Evolutionary conservation across 257 asterid genomes (phyloP), one percentile per base, ranked within the genome.

Genomic region (Solanum clarkiae): DNA sequence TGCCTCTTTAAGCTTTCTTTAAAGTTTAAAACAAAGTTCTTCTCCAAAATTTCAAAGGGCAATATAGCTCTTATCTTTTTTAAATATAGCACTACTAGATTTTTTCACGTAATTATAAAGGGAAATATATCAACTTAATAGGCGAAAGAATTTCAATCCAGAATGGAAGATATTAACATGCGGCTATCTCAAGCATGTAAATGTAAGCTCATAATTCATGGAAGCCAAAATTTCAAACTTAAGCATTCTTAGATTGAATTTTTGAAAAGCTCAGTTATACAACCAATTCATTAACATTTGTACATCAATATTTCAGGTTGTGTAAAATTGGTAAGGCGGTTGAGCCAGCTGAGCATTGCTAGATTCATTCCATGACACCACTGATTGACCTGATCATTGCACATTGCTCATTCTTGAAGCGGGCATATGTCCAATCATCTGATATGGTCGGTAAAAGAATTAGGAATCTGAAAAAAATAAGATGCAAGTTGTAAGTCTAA

Each of bases 301-400:
- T 22, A 75, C 59, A 49, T 75, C 44, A 49, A 75, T 15, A 49
- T 24, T 14, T 26, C 65, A 53, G 10, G 26, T 77, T 26, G 26
- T 77, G 26, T 16, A 77, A 77, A 77, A 53, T 16, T 16, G 82
- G 24, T 26, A 77, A 24, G 82, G 14, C 29, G 57, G 72, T 82
- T 82, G 20, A 57, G 26, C 85, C 22, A 95, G 98, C 98, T 93
- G 94, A 80, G 89, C 92, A 84, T 89, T 88, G 88, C 87, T 87
- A 49, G 91, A 80, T 60, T 94, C 98, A 74, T 90, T 93, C 17
- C 92, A 84, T 22, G 87, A 86, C 86, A 89, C 80, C 63, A 87
- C 82, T 80, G 89, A 65, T 82, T 84, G 92, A 86, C 90, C 13
- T 24, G 91, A 85, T 81, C 84, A 90, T 65, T 77, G 63, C 82